Evolutionary conservation across 164 flowering plant species (phyloP), one percentile per base, ranked within the genome.

Genomic region (Cinnamomum micranthum): DNA sequence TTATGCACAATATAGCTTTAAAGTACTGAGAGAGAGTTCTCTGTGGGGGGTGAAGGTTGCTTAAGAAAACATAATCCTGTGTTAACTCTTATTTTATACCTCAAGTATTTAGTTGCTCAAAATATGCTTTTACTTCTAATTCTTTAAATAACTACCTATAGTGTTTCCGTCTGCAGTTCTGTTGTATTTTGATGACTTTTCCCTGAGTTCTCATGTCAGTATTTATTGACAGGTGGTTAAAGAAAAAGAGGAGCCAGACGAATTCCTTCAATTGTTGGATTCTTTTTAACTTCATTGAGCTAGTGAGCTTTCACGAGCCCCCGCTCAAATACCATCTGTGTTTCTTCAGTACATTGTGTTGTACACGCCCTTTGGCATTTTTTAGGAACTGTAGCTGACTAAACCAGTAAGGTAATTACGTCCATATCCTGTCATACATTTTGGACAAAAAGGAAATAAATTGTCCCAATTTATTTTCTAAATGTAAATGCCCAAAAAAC

Each of bases 161-260:
- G 47, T 41, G 47, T 41, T 41, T 41, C 47, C 1, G 47, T 41
- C 47, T 41, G 47, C 10, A 7, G 47, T 41, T 41, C 11, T 41
- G 11, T 41, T 4, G 47, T 41, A 41, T 41, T 41, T 41, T 41
- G 10, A 7, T 41, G 10, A 41, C 47, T 41, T 41, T 41, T 41
- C 2, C 47, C 47, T 0, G 35, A 33, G 71, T 62, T 58, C 2
- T 59, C 50, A 6, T 65, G 69, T 73, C 68, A 25, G 51, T 50
- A 66, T 3, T 11, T 71, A 62, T 70, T 60, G 69, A 50, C 80
- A 81, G 81, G 84, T 81, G 22, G 78, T 81, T 59, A 78, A 72
- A 69, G 84, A 81, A 78, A 67, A 72, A 31, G 77, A 76, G 51
- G 79, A 81, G 68, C 73, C 76, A 47, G 77, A 69, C 10, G 81